Evolutionary conservation across 2,329 filamentous ascomycete species (phyloP), one percentile per base, ranked within the genome.

Genomic region (Dactylonectria macrodidyma): DNA sequence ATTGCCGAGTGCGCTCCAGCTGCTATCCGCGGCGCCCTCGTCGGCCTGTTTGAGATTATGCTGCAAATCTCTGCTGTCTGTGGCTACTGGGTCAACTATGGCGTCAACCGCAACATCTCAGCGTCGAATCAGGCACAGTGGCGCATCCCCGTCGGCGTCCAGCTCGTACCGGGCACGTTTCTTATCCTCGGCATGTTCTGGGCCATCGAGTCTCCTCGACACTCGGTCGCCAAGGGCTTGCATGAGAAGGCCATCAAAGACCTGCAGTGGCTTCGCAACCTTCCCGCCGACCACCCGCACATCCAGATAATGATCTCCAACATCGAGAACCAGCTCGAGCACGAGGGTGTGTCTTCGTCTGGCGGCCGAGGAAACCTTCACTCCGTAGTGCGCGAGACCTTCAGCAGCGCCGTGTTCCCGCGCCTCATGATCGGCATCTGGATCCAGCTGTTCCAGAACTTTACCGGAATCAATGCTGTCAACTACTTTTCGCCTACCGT

Each of bases 401-500:
- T 66, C 24, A 65, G 59, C 6, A 48, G 46, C 3, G 47, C 48
- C 3, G 69, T 68, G 89, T 30, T 88, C 86, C 63, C 84, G 84
- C 64, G 85, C 86, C 74, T 81, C 88, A n/a, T 90, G 88, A 82
- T 81, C 86, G 90, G 77, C 88, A 89, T 73, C 84, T 86, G n/a
- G 36, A 62, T 71, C 22, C 65, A 65, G 48, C 47, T 72, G 34
- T 66, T 72, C 33, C 70, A 71, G 33, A 72, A 72, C 41, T 59
- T 65, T 7, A 85, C 82, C 1, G 89, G 89, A 1, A 90, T 90
- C 77, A 92, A 92, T 73, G 89, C 89, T 5, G 87, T 90, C 77
- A 91, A 91, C 80, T 91, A 91, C 78, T 90, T 89, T 76, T 84
- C 83, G 0, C 89, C 90, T 0, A 89, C 86, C 1, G 87, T 92